Percentiles rank a stretch among this genome's conserved stretches.
These are phyloP conservation scores for Aspergillus avenaceus DNA, from an alignment of 495 filamentous ascomycete genomes.

Conservation along the genomic window DNA sequence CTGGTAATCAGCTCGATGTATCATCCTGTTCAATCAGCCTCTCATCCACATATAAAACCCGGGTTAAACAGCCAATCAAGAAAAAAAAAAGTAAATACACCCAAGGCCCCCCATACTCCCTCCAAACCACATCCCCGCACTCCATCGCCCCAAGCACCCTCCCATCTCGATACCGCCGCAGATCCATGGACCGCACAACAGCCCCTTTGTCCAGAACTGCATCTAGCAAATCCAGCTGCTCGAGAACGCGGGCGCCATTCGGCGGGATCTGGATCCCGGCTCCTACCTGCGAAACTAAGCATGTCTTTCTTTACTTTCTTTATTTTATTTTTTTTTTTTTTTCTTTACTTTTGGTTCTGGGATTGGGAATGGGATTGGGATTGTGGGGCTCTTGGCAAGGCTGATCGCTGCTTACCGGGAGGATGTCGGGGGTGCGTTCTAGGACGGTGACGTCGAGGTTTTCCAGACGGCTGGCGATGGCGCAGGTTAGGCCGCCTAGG, in stretches of 20 bases:
- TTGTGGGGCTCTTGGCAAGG: too few relatives aligned
- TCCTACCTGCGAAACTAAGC: slow-evolving; percentile 30
- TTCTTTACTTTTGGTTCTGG: too few relatives aligned
- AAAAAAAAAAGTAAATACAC: slow-evolving; percentile 10
- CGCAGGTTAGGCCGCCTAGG: slow-evolving; percentile 39
- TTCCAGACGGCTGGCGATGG: slow-evolving; percentile 51
- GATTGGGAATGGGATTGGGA: too few relatives aligned
- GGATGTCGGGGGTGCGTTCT: slow-evolving; percentile 47
- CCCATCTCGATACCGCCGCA: slow-evolving; percentile 52
- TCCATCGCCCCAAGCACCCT: slow-evolving; percentile 32
- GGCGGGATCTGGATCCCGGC: slow-evolving; percentile 53
- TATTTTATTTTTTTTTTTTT: neutral
- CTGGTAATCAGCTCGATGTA: slow-evolving; percentile 52
- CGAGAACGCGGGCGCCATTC: slow-evolving; percentile 44
- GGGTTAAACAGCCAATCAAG: neutral
- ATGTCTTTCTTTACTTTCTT: neutral
- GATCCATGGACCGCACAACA: slow-evolving; percentile 43
- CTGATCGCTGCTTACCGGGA: too few relatives aligned
- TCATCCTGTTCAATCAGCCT: slow-evolving; percentile 34
- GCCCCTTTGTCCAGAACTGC: slow-evolving; percentile 36
- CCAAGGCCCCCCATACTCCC: slow-evolving; percentile 22
- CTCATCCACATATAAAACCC: too few relatives aligned
- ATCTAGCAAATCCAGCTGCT: slow-evolving; percentile 43
- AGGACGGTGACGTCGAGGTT: slow-evolving; percentile 56
- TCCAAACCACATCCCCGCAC: slow-evolving; percentile 11